These are phyloP conservation scores for Elongisporangium senticosum DNA, from an alignment of 352 stramenopile genomes.

Conservation along the genomic window DNA sequence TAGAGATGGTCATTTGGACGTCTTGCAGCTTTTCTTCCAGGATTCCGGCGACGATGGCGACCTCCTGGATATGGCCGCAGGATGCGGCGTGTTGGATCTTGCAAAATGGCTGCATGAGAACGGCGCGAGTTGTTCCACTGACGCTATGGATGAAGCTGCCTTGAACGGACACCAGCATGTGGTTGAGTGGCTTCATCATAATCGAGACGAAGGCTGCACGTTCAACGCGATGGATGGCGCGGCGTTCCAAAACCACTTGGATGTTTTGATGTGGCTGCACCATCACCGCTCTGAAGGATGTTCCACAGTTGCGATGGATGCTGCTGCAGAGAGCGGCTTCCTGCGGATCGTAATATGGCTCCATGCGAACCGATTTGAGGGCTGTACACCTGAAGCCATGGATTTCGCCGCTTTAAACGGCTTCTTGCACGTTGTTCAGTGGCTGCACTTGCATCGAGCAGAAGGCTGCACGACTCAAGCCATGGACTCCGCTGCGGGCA, in stretches of 20 bases:
- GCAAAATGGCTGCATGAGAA: constrained; percentile 40
- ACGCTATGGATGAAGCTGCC: constrained; percentile 44
- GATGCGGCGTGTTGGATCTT: constrained; percentile 34
- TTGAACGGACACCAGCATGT: constrained; percentile 41
- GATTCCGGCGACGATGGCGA: constrained; percentile 31
- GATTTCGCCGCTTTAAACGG: constrained; percentile 11
- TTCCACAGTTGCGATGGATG: not conserved
- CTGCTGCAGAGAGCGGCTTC: not conserved
- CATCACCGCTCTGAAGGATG: constrained; percentile 6
- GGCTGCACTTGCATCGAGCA: constrained; percentile 9
- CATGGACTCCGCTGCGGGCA: constrained; percentile 16
- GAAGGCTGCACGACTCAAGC: constrained; percentile 13
- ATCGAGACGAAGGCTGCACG: constrained; percentile 21
- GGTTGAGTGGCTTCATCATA: constrained; percentile 39
- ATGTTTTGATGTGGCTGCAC: constrained; percentile 18
- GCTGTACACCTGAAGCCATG: constrained; percentile 15
- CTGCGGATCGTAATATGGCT: not conserved
- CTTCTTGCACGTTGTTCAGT: constrained; percentile 14
- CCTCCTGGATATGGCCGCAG: constrained; percentile 40
- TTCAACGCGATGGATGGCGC: constrained; percentile 15
- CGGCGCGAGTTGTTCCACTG: constrained; percentile 24
- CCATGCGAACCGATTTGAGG: not conserved
- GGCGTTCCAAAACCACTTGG: constrained; percentile 16
- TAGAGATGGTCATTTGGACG: constrained; percentile 21
- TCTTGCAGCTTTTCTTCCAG: constrained; percentile 40